phyloP scores from a whole-genome alignment of 192 early-diverging fungal genomes.

The Gigaspora rosea region DNA sequence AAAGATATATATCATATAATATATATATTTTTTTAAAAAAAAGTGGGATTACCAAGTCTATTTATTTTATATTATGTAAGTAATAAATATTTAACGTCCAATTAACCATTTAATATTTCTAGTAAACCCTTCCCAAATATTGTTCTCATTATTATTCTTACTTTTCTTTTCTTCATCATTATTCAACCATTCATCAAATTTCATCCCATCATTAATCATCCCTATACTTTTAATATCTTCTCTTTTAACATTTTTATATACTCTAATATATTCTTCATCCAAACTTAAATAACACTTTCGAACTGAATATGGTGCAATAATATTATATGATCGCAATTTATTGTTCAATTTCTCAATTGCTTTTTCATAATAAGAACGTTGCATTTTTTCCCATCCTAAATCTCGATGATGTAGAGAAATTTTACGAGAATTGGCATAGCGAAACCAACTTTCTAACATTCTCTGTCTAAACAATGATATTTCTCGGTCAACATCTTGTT shows the following conservation, averaged over 20 bases:
- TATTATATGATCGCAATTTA: constrained; percentile 37
- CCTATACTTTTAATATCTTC: not conserved
- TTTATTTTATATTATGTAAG: no score
- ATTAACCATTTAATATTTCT: constrained; percentile 5
- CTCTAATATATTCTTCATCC: constrained; percentile 19
- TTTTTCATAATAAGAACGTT: constrained; percentile 25
- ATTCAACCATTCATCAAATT: no score
- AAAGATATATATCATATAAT: no score
- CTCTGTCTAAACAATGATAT: constrained; percentile 4
- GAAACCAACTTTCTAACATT: constrained; percentile 19
- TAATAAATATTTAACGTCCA: not conserved
- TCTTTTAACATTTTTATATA: not conserved
- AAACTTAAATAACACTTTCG: constrained; percentile 29
- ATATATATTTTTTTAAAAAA: no score
- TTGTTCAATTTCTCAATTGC: constrained; percentile 25
- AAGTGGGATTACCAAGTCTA: no score
- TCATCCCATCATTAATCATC: not conserved
- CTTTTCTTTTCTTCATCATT: not conserved
- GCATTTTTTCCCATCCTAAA: constrained; percentile 2
- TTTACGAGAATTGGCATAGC: not conserved
- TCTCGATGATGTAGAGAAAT: not conserved
- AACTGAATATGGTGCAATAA: constrained; percentile 31
- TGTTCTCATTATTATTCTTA: not conserved
- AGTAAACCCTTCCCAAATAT: not conserved
- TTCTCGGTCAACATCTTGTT: constrained; percentile 34